Conservation (phyloP, 2,329 filamentous ascomycete species). For the Penicillium sp. region DNA sequence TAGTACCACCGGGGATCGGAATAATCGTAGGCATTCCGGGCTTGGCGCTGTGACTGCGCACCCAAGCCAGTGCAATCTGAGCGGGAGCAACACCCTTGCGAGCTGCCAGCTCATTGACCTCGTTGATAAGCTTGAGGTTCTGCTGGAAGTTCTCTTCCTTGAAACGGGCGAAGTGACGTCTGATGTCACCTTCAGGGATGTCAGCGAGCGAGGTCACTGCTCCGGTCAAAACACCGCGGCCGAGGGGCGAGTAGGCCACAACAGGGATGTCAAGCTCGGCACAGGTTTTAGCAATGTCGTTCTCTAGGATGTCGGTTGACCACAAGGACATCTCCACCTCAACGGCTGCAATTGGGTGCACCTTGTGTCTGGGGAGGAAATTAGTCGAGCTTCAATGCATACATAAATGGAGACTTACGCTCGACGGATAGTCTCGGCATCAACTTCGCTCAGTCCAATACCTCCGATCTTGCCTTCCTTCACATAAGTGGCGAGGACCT, state of each 20-base stretch:
- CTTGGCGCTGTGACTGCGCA: slow-evolving; percentile 44
- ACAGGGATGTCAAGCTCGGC: slow-evolving; percentile 60
- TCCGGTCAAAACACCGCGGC: slow-evolving; percentile 58
- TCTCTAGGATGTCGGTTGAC: slow-evolving; percentile 57
- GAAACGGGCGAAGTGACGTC: slow-evolving; percentile 50
- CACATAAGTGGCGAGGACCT: slow-evolving; percentile 40
- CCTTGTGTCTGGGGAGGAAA: slow-evolving; percentile 42
- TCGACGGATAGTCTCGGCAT: slow-evolving; percentile 47
- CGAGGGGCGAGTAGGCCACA: slow-evolving; percentile 61
- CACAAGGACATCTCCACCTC: slow-evolving; percentile 64
- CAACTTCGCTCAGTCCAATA: slow-evolving; percentile 47
- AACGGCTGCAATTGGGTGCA: slow-evolving; percentile 59
- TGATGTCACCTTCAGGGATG: slow-evolving; percentile 50
- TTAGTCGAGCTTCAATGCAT: slow-evolving; percentile 29
- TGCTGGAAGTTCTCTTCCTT: slow-evolving; percentile 52
- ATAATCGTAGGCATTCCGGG: slow-evolving; percentile 47
- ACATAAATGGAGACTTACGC: slow-evolving; percentile 32
- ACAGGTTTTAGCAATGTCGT: slow-evolving; percentile 59
- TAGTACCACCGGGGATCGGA: slow-evolving; percentile 40
- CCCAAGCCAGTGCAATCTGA: slow-evolving; percentile 54
- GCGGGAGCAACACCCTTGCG: slow-evolving; percentile 47
- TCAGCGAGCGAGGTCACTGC: slow-evolving; percentile 49
- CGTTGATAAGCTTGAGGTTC: slow-evolving; percentile 52
- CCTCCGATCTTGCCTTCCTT: slow-evolving; percentile 48
- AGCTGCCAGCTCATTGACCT: slow-evolving; percentile 47